Percentiles rank a stretch among this genome's conserved stretches.
Conservation (phyloP, 371 early-diverging fungal species). For the Mortierella sp. region DNA sequence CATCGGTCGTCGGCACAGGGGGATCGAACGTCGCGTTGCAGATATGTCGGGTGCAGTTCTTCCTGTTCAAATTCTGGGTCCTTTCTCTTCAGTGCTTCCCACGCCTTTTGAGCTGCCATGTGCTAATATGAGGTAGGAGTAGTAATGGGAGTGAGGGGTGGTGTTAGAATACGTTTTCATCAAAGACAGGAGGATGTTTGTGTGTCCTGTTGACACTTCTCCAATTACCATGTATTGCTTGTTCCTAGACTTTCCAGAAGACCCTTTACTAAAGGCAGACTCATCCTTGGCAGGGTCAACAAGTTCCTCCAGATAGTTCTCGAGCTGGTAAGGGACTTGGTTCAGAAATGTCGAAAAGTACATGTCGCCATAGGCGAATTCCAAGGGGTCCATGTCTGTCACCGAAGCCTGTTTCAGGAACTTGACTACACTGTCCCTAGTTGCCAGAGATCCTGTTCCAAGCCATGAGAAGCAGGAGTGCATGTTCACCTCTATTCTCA, state of each 20-base stretch:
- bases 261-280: slow-evolving; percentile 60
- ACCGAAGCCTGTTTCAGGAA: slow-evolving; percentile 64
- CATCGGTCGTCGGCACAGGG: slow-evolving; percentile 72
- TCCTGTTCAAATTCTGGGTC: slow-evolving; percentile 56
- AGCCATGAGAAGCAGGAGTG: slow-evolving; percentile 71
- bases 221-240: slow-evolving; percentile 60
- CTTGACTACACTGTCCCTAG: slow-evolving; percentile 64
- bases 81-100: slow-evolving; percentile 56
- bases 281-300: slow-evolving; percentile 49
- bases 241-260: slow-evolving; percentile 56
- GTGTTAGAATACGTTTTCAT: not conserved
- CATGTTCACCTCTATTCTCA: slow-evolving; percentile 60
- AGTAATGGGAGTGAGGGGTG: too few relatives aligned
- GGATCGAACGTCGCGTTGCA: slow-evolving; percentile 62
- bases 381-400: slow-evolving; percentile 64
- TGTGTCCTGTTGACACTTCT: too few relatives aligned
- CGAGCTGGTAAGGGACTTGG: slow-evolving; percentile 70
- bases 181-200: too few relatives aligned
- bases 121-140: slow-evolving; percentile 42
- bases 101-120: slow-evolving; percentile 59
- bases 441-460: slow-evolving; percentile 68
- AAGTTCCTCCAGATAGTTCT: slow-evolving; percentile 58
- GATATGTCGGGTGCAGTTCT: slow-evolving; percentile 59
- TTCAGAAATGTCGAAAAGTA: slow-evolving; percentile 73
- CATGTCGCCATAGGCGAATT: slow-evolving; percentile 69